Conservation (phyloP, 2,329 filamentous ascomycete species). For the Tolypocladium endophyticum region DNA sequence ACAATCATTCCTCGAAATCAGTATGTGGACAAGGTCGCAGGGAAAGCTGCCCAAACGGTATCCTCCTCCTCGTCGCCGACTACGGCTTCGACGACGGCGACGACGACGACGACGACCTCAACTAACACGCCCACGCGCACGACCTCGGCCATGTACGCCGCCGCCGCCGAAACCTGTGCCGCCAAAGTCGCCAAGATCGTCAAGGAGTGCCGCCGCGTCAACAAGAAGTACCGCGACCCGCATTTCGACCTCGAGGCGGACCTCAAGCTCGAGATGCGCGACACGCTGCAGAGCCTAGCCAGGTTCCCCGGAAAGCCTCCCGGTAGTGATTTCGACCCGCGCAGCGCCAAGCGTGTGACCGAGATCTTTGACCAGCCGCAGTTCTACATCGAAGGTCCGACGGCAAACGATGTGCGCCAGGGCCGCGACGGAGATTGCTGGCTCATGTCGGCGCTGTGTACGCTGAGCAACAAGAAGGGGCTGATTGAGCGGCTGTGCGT, state of each 20-base stretch:
- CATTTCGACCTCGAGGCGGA: slow-evolving; percentile 79
- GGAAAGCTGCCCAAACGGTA: slow-evolving; percentile 18
- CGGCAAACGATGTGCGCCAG: slow-evolving; percentile 68
- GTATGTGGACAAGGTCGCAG: slow-evolving; percentile 50
- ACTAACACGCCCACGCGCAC: slow-evolving; percentile 24
- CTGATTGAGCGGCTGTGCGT: slow-evolving; percentile 68
- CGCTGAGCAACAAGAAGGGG: slow-evolving; percentile 61
- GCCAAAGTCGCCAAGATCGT: slow-evolving; percentile 53
- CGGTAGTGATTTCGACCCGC: slow-evolving; percentile 26
- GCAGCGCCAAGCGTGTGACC: slow-evolving; percentile 55
- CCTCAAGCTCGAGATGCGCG: slow-evolving; percentile 46
- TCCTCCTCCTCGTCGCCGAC: not conserved
- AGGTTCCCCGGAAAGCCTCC: slow-evolving; percentile 17
- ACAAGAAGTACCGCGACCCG: slow-evolving; percentile 79
- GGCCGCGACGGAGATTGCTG: slow-evolving; percentile 75
- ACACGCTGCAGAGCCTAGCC: slow-evolving; percentile 37
- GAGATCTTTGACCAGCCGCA: slow-evolving; percentile 68
- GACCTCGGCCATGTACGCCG: slow-evolving; percentile 58
- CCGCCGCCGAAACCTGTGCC: slow-evolving; percentile 58
- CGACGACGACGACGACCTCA: not conserved
- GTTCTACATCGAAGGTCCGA: slow-evolving; percentile 70
- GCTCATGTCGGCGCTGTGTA: slow-evolving; percentile 72
- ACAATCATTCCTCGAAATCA: slow-evolving; percentile 60
- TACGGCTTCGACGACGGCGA: not conserved
- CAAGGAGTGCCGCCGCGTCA: slow-evolving; percentile 60